Base-by-base conservation (phyloP, 805 yeast species). In the Candida tibetensis region DNA sequence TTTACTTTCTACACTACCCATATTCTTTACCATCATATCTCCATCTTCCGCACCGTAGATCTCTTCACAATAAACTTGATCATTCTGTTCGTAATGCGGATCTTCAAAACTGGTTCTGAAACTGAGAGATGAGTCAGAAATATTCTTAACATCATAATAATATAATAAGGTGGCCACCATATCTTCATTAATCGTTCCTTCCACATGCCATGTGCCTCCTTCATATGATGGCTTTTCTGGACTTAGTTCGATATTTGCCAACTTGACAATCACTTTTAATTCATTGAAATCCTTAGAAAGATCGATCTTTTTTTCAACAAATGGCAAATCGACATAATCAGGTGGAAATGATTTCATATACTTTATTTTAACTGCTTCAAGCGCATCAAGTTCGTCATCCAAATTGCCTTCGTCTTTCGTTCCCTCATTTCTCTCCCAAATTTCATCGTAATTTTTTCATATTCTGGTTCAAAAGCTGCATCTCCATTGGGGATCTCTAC, bases 201-300 rank as follows among this genome's bases (percentile, higher is more conserved):
- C 72, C 1, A 68, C 59, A 38, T 69, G 73, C 73, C 73, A 69
- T 2, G 66, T 44, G 1, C 73, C 72, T 2, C 74, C 74, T 2
- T 46, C 37, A 36, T 68, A 69, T 2, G 34, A 36, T 2, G 72
- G 68, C 18, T 57, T 59, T 30, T 67, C 69, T 0, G 74, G 72
- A 1, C 69, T 64, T 34, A 69, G 48, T 36, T 62, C 64, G 32
- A 69, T 69, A 41, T 61, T 63, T 15, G 72, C 71, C 44, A 69
- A 28, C 39, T 69, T 69, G 8, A 57, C 64, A 30, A 69, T 63
- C 2, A 69, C 71, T 40, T 66, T 64, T 29, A 64, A 39, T 13
- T 53, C 35, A 8, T 51, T 44, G 31, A 53, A 52, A 7, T 27
- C 13, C 17, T 31, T 19, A 9, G 25, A 7, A 7, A 57, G 32